Evolutionary conservation across 805 yeast species (phyloP).

Genomic region (Blastobotrys robertii): DNA sequence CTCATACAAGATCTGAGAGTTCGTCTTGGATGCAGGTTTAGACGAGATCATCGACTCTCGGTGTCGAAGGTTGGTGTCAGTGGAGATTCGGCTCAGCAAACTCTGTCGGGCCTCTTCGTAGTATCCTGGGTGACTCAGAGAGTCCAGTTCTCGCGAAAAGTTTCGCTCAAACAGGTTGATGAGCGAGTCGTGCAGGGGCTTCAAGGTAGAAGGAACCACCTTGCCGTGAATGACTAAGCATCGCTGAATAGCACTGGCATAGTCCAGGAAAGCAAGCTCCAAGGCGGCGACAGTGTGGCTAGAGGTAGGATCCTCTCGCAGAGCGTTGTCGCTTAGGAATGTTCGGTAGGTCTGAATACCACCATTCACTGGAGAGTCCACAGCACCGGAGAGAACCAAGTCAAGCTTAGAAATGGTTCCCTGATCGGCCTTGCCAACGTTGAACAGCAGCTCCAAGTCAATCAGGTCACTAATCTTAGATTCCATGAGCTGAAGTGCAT

Average conservation of each 20-base stretch:
- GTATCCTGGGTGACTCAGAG: conserved; percentile 1
- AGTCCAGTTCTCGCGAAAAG: conserved; percentile 53
- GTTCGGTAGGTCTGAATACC: conserved; percentile 78
- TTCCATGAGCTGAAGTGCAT: conserved; percentile 60
- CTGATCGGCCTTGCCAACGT: conserved; percentile 30
- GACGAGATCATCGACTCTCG: too few relatives aligned
- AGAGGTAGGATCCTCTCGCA: conserved; percentile 15
- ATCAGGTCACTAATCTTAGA: conserved; percentile 64
- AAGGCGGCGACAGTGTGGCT: conserved; percentile 28
- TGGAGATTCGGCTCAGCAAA: neutral
- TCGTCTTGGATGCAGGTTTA: too few relatives aligned
- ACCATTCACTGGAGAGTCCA: conserved; percentile 88
- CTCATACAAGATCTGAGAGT: too few relatives aligned
- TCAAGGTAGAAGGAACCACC: conserved; percentile 46
- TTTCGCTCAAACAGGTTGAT: conserved; percentile 54
- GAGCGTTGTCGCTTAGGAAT: conserved; percentile 39
- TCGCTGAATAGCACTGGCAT: conserved; percentile 53
- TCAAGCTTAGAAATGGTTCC: conserved; percentile 18
- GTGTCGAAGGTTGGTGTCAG: neutral
- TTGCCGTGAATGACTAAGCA: conserved; percentile 63
- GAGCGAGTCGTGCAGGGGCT: conserved; percentile 57
- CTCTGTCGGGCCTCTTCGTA: neutral
- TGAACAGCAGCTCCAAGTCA: conserved; percentile 44
- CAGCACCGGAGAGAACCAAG: conserved; percentile 48
- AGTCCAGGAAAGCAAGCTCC: conserved; percentile 48